These are phyloP conservation scores for Penicillium glabrum DNA, from an alignment of 2,329 filamentous ascomycete genomes.

Conservation along the genomic window DNA sequence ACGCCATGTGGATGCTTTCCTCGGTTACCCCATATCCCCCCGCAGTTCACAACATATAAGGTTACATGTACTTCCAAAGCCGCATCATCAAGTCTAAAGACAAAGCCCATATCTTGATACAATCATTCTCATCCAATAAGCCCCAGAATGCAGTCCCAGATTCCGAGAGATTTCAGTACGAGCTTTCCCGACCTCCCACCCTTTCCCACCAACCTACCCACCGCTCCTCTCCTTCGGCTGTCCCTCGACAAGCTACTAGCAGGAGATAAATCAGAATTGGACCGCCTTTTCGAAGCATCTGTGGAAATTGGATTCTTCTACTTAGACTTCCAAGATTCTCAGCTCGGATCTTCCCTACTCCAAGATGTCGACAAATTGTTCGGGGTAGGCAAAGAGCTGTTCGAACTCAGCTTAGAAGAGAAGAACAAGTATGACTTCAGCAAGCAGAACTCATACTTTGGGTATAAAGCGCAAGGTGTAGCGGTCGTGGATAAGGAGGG, in stretches of 20 bases:
- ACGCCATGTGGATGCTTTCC: not conserved
- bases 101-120: not conserved
- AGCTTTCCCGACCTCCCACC: conserved; percentile 35
- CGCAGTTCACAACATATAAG: not conserved
- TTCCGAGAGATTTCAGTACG: not conserved
- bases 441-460: conserved; percentile 52
- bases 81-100: not conserved
- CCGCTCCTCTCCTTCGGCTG: conserved; percentile 46
- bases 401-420: conserved; percentile 50
- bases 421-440: conserved; percentile 57
- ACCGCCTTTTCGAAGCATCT: conserved; percentile 40
- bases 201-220: conserved; percentile 44
- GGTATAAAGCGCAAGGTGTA: conserved; percentile 52
- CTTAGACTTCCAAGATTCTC: conserved; percentile 46
- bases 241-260: conserved; percentile 40
- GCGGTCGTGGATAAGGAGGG: conserved; percentile 50
- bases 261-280: conserved; percentile 34
- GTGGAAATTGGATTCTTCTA: conserved; percentile 59
- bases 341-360: conserved; percentile 43
- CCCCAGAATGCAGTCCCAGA: not conserved
- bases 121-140: not conserved
- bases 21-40: not conserved
- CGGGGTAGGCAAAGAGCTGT: conserved; percentile 46
- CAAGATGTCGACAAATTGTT: conserved; percentile 49
- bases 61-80: not conserved